Conservation (phyloP, 257 asterid genomes). For the Scutellaria baicalensis region DNA sequence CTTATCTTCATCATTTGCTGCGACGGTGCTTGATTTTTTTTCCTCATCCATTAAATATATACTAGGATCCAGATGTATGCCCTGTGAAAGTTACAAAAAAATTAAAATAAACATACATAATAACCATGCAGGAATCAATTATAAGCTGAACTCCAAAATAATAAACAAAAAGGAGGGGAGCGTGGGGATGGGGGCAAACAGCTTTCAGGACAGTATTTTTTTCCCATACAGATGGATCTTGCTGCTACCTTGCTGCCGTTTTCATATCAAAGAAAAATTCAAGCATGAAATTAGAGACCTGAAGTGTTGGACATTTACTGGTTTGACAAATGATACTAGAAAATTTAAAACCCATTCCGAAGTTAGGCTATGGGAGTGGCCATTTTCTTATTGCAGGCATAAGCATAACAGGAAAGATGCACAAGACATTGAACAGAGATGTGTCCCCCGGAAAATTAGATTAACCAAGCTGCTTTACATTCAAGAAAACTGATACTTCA, state of each 20-base stretch:
- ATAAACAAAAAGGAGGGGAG: neutral
- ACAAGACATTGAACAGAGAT: neutral
- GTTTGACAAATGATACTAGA: neutral
- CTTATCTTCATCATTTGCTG: constrained; percentile 46
- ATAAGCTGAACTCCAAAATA: neutral
- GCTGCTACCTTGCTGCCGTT: neutral
- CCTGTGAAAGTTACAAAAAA: constrained; percentile 44
- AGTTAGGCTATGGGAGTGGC: neutral
- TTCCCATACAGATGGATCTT: neutral
- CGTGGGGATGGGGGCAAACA: neutral
- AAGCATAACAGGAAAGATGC: neutral
- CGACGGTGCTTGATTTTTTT: constrained; percentile 41
- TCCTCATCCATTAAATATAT: constrained; percentile 94
- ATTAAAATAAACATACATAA: neutral
- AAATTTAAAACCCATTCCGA: neutral
- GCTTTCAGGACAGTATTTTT: neutral
- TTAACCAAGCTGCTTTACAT: neutral
- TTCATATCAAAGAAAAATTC: neutral
- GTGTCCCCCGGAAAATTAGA: neutral
- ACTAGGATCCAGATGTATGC: constrained; percentile 98
- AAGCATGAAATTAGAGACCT: neutral
- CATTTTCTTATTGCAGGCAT: neutral
- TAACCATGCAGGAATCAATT: neutral
- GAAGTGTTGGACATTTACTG: neutral
- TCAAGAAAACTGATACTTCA: neutral